Evolutionary conservation across 225 moss, liverwort and hornwort species (phyloP), one percentile per base, ranked within the genome.

Genomic region (Pseudisothecium myosuroides): DNA sequence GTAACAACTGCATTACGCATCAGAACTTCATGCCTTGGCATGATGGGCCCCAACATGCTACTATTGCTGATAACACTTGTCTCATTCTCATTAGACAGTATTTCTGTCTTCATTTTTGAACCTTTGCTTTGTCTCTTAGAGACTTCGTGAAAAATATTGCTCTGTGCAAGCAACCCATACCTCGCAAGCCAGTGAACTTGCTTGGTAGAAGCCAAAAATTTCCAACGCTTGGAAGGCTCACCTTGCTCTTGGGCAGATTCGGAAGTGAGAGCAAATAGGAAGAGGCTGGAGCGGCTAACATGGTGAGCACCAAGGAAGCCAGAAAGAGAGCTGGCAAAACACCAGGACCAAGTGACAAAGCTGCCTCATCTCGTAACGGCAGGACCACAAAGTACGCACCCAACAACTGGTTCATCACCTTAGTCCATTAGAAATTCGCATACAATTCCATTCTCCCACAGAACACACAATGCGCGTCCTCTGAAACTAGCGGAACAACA

Each of bases 201-300:
- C 59, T 82, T 49, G 24, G 39, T 83, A 52, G 18, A n/a, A 27
- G 54, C 61, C 63, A 29, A 45, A 68, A 52, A 41, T 37, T 74
- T 80, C 73, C 56, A 85, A 83, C 50, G 17, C 68, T 64, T 85
- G 63, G 77, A 61, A 58, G 34, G 69, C 74, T 90, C 90, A 95
- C 95, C 93, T 92, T 95, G 81, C 95, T 90, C 88, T 93, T 95
- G 17, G 93, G 92, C 66, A 95, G 89, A 88, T 88, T 92, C 61
- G 95, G 93, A 89, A 93, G 92, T 64, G 95, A 93, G 86, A 95
- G 91, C 88, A 95, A 88, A 88, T 95, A 93, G n/a, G 95, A 95
- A 26, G 95, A 95, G 41, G 93, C 95, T 71, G 91, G 95, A 88
- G 95, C 95, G 36, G 93, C 93, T 87, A 95, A 81, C 93, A 95